Evolutionary conservation across 257 asterid genomes (phyloP).

Genomic region (Primulina huaijiensis): DNA sequence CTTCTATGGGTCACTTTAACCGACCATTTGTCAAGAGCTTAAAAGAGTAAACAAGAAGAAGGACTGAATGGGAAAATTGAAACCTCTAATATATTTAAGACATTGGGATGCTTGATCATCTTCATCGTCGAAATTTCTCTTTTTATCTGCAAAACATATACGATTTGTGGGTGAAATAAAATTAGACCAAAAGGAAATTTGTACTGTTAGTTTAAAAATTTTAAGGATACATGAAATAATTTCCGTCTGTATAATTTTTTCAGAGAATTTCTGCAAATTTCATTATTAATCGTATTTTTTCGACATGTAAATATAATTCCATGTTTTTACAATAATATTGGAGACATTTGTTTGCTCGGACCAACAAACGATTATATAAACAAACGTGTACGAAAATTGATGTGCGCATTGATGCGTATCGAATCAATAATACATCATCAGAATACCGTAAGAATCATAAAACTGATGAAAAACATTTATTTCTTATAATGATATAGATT

Average conservation of each 20-base stretch:
- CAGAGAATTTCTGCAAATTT: not conserved
- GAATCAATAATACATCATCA: not conserved
- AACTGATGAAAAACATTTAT: not conserved
- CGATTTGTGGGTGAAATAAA: no score
- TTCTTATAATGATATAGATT: no score
- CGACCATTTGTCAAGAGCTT: not conserved
- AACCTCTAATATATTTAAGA: conserved; percentile 67
- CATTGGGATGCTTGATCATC: conserved; percentile 83
- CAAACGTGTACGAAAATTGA: no score
- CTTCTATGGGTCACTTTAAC: not conserved
- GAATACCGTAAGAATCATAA: no score
- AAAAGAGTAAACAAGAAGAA: not conserved
- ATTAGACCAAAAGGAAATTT: no score
- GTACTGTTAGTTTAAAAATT: no score
- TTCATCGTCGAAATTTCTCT: conserved; percentile 84
- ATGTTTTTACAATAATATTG: not conserved
- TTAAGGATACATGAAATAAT: not conserved
- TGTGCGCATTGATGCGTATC: not conserved
- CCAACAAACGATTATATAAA: not conserved
- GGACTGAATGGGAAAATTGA: not conserved
- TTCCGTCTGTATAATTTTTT: not conserved
- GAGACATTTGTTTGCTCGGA: not conserved
- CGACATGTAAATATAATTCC: not conserved
- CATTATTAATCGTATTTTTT: no score
- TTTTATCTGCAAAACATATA: conserved; percentile 48